A percentile compares a stretch with the other conserved stretches of the same genome.
Evolutionary conservation across 2,329 filamentous ascomycete genomes (phyloP).

Genomic region (Cryphonectria japonica): DNA sequence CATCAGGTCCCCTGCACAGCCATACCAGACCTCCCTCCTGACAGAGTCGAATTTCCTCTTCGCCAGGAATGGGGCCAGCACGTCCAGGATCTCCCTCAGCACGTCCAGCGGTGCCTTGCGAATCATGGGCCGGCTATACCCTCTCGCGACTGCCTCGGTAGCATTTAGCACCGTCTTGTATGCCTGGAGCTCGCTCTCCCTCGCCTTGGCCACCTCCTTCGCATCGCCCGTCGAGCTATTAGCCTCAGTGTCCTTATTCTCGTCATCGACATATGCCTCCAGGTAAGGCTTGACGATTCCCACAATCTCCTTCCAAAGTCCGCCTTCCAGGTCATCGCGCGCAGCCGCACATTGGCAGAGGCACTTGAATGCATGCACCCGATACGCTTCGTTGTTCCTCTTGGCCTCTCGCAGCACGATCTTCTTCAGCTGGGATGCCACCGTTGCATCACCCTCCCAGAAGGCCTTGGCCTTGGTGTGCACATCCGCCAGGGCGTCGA

Average conservation of each 20-base stretch:
- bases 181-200: slow-evolving; percentile 42
- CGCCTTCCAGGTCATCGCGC: slow-evolving; percentile 64
- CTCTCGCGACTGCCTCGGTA: slow-evolving; percentile 53
- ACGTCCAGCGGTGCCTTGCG: slow-evolving; percentile 42
- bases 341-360: slow-evolving; percentile 74
- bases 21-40: slow-evolving; percentile 58
- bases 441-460: slow-evolving; percentile 54
- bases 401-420: slow-evolving; percentile 86
- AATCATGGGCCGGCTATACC: slow-evolving; percentile 51
- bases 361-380: slow-evolving; percentile 72
- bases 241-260: slow-evolving; percentile 67
- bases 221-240: slow-evolving; percentile 47
- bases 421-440: slow-evolving; percentile 74
- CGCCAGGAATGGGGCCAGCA: slow-evolving; percentile 46
- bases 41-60: slow-evolving; percentile 46
- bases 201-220: slow-evolving; percentile 38
- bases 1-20: slow-evolving; percentile 52
- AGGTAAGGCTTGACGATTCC: slow-evolving; percentile 67
- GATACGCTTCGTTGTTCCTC: slow-evolving; percentile 84
- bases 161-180: slow-evolving; percentile 53
- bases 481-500: slow-evolving; percentile 80
- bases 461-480: slow-evolving; percentile 65
- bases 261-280: slow-evolving; percentile 57
- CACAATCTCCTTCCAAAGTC: slow-evolving; percentile 67
- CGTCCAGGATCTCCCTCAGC: slow-evolving; percentile 45